Evolutionary conservation across 805 yeast species (phyloP), one percentile per base, ranked within the genome.

Genomic region (Suhomyces pyralidae): DNA sequence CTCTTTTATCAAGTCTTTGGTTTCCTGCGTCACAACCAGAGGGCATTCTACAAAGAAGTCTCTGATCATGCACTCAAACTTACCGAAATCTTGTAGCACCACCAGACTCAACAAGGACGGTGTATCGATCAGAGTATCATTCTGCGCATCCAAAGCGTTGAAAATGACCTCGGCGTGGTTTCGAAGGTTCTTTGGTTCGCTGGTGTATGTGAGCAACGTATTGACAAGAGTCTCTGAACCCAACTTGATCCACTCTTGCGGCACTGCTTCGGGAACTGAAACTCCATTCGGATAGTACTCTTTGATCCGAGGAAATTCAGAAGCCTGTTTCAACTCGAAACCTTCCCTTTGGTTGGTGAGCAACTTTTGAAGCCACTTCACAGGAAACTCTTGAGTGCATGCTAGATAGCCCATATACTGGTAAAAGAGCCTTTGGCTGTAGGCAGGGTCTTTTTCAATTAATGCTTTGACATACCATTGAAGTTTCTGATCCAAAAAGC

Each of bases 391-490:
- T 5, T 46, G 45, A 10, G 46, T 46, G n/a, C 44, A 9, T n/a
- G 20, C 46, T 7, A 50, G 28, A 34, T 34, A 38, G 3, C 55
- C 55, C 28, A 53, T 30, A 28, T 46, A 53, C 40, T 53, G 55
- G 38, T 46, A 47, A 8, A 53, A 40, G 15, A 49, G 17, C 15
- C 45, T 42, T 3, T 25, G 45, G 20, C 30, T 42, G 26, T 28
- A 43, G 17, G 14, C 14, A 12, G 24, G 26, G 28, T 48, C 51
- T 15, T 32, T n/a, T 6, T 46, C 43, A 10, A 48, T 42, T 22
- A 40, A 40, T 14, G 36, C 30, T 12, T 20, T 45, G 6, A 52
- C 7, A 12, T 26, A 17, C 17, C 15, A 28, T 28, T 48, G 49
- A 12, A 48, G 22, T 7, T 20, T 26, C 5, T 8, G 9, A 3